phyloP scores from a whole-genome alignment of 257 asterid species.

The Solanum corneliomulleri region DNA sequence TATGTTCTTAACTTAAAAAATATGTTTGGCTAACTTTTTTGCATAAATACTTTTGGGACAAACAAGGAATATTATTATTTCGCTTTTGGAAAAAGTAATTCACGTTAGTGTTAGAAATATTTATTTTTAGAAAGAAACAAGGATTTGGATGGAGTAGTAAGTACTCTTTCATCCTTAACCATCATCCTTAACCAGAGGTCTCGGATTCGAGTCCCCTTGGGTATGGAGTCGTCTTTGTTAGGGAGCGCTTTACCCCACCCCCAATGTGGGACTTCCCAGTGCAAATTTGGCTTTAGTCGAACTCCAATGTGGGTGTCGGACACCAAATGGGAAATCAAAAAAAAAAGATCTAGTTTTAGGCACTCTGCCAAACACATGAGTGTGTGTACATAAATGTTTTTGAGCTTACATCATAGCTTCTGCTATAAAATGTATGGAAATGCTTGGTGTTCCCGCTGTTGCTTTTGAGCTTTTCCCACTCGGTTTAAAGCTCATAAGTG shows the following conservation, averaged over 20 bases:
- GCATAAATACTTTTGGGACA: neutral
- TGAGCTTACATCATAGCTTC: neutral
- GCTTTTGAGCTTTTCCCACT: neutral
- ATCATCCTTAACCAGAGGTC: neutral
- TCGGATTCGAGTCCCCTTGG: neutral
- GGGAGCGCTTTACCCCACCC: neutral
- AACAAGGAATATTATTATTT: neutral
- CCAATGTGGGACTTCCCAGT: neutral
- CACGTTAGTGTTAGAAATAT: neutral
- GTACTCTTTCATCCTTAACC: neutral
- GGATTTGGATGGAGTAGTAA: neutral
- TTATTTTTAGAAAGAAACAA: neutral
- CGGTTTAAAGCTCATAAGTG: neutral
- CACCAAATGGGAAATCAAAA: neutral
- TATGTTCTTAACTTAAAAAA: neutral
- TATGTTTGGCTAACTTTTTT: neutral
- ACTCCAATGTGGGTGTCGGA: neutral
- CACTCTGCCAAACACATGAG: neutral
- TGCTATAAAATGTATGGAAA: neutral
- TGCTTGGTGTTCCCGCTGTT: neutral
- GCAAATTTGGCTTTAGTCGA: neutral
- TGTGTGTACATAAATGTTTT: neutral
- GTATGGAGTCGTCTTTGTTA: neutral
- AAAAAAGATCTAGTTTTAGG: neutral
- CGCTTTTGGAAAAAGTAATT: neutral